Percentiles rank a stretch among this genome's conserved stretches.
Evolutionary conservation across 495 filamentous ascomycete genomes (phyloP).

Genomic region (Trichocladium uniseriatum): DNA sequence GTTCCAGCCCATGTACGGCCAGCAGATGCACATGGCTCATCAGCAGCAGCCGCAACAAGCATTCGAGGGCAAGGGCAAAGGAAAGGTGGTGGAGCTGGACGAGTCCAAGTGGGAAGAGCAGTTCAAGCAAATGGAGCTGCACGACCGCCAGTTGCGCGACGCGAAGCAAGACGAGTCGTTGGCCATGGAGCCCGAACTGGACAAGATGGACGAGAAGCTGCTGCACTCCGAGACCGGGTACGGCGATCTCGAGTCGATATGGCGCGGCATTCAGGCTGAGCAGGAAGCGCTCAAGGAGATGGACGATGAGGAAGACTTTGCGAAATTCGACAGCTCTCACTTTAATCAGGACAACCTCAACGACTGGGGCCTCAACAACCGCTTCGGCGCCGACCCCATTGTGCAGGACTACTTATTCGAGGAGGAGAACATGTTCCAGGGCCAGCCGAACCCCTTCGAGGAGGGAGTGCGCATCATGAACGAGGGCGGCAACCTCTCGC

Average conservation of each 20-base stretch:
- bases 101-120: conserved; percentile 93
- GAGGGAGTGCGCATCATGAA: conserved; percentile 87
- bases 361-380: conserved; percentile 37
- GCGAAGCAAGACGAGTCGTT: conserved; percentile 53
- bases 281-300: conserved; percentile 59
- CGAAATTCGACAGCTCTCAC: conserved; percentile 58
- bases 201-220: conserved; percentile 63
- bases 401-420: conserved; percentile 91
- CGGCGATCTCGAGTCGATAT: conserved; percentile 83
- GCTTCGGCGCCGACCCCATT: conserved; percentile 53
- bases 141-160: conserved; percentile 44
- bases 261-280: conserved; percentile 81
- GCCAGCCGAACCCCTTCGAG: conserved; percentile 69
- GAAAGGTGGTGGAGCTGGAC: conserved; percentile 83
- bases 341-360: conserved; percentile 65
- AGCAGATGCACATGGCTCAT: conserved; percentile 37
- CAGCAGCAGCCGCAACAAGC: conserved; percentile 22
- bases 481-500: conserved; percentile 83
- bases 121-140: conserved; percentile 78
- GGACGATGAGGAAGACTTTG: conserved; percentile 54
- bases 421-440: conserved; percentile 77
- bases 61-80: conserved; percentile 71
- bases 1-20: conserved; percentile 46
- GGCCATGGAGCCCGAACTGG: conserved; percentile 80
- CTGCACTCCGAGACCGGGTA: conserved; percentile 50